Evolutionary conservation across 179 eudicot species (phyloP).

Genomic region (Patellifolia procumbens): DNA sequence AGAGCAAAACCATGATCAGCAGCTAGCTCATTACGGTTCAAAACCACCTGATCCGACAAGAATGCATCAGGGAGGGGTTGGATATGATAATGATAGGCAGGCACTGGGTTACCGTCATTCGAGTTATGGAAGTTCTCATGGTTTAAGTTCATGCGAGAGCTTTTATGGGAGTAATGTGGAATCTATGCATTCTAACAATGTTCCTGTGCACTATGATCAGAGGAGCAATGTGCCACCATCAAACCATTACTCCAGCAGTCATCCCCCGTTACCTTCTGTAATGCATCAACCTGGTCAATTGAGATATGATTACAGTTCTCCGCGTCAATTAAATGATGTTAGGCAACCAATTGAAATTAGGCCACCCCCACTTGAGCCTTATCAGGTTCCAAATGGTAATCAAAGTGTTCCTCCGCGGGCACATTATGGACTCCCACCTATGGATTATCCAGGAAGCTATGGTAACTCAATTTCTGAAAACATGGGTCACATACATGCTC

Average conservation of each 20-base stretch:
- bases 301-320: constrained; percentile 37
- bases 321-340: constrained; percentile 32
- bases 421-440: constrained; percentile 31
- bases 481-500: constrained; percentile 27
- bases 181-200: constrained; percentile 25
- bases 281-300: constrained; percentile 36
- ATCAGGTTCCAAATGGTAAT: constrained; percentile 30
- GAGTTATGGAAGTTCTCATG: constrained; percentile 21
- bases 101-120: constrained; percentile 29
- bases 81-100: constrained; percentile 18
- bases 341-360: constrained; percentile 33
- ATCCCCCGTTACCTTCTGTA: constrained; percentile 28
- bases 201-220: constrained; percentile 30
- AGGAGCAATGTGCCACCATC: constrained; percentile 28
- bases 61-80: constrained; percentile 25
- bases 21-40: constrained; percentile 26
- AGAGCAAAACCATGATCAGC: constrained; percentile 22
- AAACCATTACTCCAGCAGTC: constrained; percentile 25
- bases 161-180: constrained; percentile 15
- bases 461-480: constrained; percentile 24
- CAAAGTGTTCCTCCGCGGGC: constrained; percentile 25
- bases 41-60: constrained; percentile 16
- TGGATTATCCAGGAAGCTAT: constrained; percentile 34
- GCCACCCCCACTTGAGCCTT: constrained; percentile 29
- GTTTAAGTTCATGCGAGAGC: constrained; percentile 13